These are phyloP conservation scores for Schizochytrium sp. DNA, from an alignment of 108 stramenopile species.

Conservation along the genomic window DNA sequence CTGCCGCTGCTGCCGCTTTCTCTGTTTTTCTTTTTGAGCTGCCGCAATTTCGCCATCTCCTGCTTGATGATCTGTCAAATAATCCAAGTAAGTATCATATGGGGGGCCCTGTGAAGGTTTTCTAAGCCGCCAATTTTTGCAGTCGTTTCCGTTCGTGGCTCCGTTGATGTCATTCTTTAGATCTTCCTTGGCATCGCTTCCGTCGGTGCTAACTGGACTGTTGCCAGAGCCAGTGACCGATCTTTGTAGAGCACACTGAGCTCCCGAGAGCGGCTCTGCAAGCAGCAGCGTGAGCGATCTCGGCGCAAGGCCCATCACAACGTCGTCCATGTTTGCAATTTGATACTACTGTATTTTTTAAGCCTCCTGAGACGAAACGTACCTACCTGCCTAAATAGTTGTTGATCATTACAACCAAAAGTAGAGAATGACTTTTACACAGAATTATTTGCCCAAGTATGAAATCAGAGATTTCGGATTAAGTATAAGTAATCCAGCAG, in stretches of 20 bases:
- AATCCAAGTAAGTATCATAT: too few species aligned
- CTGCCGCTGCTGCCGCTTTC: too few species aligned
- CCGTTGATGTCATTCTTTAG: neutral
- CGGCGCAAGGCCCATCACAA: neutral
- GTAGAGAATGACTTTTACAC: too few species aligned
- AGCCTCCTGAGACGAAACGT: neutral
- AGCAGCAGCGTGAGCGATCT: conserved; percentile 19
- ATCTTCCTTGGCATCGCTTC: neutral
- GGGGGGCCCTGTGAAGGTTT: too few species aligned
- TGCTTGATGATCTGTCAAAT: too few species aligned
- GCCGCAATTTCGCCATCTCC: too few species aligned
- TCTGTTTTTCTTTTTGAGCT: too few species aligned
- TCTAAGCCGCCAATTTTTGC: too few species aligned
- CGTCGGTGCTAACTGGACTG: neutral
- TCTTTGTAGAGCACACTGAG: neutral
- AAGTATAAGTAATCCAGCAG: too few species aligned
- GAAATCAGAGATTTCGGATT: too few species aligned
- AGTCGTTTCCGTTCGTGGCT: too few species aligned
- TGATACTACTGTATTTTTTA: neutral
- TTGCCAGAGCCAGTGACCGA: neutral
- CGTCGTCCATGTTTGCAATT: neutral
- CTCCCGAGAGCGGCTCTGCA: conserved; percentile 2
- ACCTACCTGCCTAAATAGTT: neutral
- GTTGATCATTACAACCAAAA: neutral
- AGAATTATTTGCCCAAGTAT: too few species aligned